Evolutionary conservation across 768 basidiomycete species (phyloP), one percentile per base, ranked within the genome.

Genomic region (Cantharellus anzutake): DNA sequence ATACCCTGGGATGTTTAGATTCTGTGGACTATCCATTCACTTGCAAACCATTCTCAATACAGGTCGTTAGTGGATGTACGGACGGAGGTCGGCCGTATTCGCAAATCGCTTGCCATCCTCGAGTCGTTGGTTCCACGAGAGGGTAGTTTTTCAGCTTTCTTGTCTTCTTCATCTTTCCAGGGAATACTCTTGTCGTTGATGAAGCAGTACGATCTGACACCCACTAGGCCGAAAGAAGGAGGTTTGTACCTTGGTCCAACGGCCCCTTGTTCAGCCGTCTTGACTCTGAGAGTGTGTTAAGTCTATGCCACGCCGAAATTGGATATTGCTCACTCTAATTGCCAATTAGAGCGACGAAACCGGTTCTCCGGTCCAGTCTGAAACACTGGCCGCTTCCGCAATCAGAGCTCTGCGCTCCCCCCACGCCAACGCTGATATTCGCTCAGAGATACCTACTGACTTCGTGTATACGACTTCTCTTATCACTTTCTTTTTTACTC

Each of bases 401-500:
- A 7, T 37, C 52, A 11, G 52, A 11, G 35, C 14, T 55, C 7
- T 37, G 14, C 52, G 52, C 7, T 11, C 14, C 7, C 35, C 52
- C 35, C 11, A 37, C 14, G 11, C 11, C 35, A 55, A 55, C 52
- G 52, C 52, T 29, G 44, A 48, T 48, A 48, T 55, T 37, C 35
- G 11, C 52, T 55, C 11, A 11, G 7, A 55, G 52, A 37, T 11
- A 14, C 7, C 52, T 37, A 55, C 52, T 11, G 52, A 11, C 38
- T 55, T 11, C 52, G 11, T 37, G 38, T 7, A 7, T 7, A 55
- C 35, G 35, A 37, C 14, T 11, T 11, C 14, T 37, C 79, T 90
- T 58, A 75, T 90, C 67, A 70, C 71, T 56, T 84, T 81, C 70
- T 89, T 89, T 70, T 89, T 88, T 65, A 86, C 84, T 67, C 86